Evolutionary conservation across 2,329 filamentous ascomycete genomes (phyloP).

Genomic region (Zopfia rhizophila): DNA sequence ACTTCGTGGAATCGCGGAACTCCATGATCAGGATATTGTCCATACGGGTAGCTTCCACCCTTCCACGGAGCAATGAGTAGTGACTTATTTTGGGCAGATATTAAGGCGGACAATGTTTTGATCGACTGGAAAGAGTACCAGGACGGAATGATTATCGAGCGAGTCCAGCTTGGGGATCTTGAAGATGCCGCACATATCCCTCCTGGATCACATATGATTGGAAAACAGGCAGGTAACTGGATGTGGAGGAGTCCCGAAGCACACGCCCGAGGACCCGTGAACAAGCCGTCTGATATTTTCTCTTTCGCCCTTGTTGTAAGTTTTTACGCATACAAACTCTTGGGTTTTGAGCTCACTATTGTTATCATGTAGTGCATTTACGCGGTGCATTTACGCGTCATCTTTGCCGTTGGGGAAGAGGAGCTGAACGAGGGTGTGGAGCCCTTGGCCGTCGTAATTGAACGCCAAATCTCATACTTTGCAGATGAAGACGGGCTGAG

Average conservation of each 20-base stretch:
- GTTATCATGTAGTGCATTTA: slow-evolving; percentile 58
- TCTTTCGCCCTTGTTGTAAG: slow-evolving; percentile 57
- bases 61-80: slow-evolving; percentile 5
- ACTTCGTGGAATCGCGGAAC: slow-evolving; percentile 15
- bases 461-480: slow-evolving; percentile 61
- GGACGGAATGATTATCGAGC: slow-evolving; percentile 42
- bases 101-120: slow-evolving; percentile 59
- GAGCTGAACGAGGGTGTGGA: slow-evolving; percentile 49
- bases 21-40: slow-evolving; percentile 18
- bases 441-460: slow-evolving; percentile 54
- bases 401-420: slow-evolving; percentile 51
- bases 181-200: slow-evolving; percentile 55
- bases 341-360: slow-evolving; percentile 4
- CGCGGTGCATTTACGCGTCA: slow-evolving; percentile 51
- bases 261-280: slow-evolving; percentile 52
- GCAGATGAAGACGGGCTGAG: slow-evolving; percentile 55
- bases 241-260: slow-evolving; percentile 60
- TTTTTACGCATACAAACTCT: slow-evolving; percentile 43
- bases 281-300: slow-evolving; percentile 57
- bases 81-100: slow-evolving; percentile 37
- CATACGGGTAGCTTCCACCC: slow-evolving; percentile 17
- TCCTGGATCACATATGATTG: slow-evolving; percentile 48
- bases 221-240: slow-evolving; percentile 55
- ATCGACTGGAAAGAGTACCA: slow-evolving; percentile 51
- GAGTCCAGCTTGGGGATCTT: slow-evolving; percentile 55